A percentile compares a stretch with the other conserved stretches of the same genome.
phyloP scores from a whole-genome alignment of 1,284 basidiomycete species.

The Apiotrichum laibachii region DNA sequence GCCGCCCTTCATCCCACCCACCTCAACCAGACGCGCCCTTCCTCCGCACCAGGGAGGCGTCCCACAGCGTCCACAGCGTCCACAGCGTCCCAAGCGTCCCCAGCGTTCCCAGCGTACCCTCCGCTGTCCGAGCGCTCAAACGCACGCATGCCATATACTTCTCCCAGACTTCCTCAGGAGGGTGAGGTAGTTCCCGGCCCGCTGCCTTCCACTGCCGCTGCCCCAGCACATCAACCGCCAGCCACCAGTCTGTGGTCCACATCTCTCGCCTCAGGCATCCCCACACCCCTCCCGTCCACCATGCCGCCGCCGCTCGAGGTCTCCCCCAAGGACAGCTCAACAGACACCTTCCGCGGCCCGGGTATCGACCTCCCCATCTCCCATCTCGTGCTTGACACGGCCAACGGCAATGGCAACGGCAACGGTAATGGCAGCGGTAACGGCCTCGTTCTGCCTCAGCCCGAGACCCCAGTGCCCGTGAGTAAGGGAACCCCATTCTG shows the following conservation, averaged over 20 bases:
- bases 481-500: neutral
- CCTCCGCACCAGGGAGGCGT: too few relatives aligned
- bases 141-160: slow-evolving; percentile 1
- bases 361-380: neutral
- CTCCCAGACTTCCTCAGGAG: neutral
- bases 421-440: neutral
- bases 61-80: too few relatives aligned
- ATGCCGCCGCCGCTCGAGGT: neutral
- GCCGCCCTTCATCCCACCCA: too few relatives aligned
- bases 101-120: too few relatives aligned
- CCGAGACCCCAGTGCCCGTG: slow-evolving; percentile 6
- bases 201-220: neutral
- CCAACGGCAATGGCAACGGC: neutral
- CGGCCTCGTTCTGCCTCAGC: neutral
- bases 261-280: too few relatives aligned
- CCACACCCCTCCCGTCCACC: too few relatives aligned
- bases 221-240: neutral
- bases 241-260: neutral
- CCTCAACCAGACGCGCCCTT: too few relatives aligned
- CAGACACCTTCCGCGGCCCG: neutral
- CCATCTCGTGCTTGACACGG: neutral
- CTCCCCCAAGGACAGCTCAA: slow-evolving; percentile 13
- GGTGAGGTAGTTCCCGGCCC: neutral
- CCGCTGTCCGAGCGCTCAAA: neutral
- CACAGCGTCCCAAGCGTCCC: too few relatives aligned